Conservation (phyloP, 176 grass and related monocot species). For the Rhynchospora pubera region DNA sequence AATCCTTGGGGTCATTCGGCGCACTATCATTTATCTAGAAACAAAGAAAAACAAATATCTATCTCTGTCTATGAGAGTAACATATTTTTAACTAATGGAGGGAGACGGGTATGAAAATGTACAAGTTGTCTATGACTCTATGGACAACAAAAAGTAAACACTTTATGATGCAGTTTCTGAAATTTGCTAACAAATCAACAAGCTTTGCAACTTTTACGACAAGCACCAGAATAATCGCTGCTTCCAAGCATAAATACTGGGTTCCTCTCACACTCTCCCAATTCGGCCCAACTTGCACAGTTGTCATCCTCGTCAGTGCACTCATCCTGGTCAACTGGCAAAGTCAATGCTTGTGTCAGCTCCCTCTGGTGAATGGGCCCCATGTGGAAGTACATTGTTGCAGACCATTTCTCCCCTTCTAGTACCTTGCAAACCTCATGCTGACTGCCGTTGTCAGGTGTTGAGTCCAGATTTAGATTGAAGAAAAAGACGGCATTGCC, state of each 20-base stretch:
- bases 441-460: slow-evolving; percentile 36
- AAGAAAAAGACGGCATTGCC: slow-evolving; percentile 58
- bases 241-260: slow-evolving; percentile 67
- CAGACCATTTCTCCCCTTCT: slow-evolving; percentile 57
- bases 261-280: slow-evolving; percentile 75
- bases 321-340: slow-evolving; percentile 18
- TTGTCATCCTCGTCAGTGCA: slow-evolving; percentile 74
- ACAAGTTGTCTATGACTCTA: not conserved
- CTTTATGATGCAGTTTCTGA: not conserved
- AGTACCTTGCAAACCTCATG: slow-evolving; percentile 37
- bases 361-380: slow-evolving; percentile 21
- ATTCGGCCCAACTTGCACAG: slow-evolving; percentile 50
- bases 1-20: not conserved
- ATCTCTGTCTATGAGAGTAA: not conserved
- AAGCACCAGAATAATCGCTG: slow-evolving; percentile 76
- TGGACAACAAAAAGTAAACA: not conserved
- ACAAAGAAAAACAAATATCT: not conserved
- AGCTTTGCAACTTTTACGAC: slow-evolving; percentile 57
- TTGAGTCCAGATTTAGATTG: slow-evolving; percentile 56
- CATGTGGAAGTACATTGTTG: slow-evolving; percentile 43
- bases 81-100: not conserved
- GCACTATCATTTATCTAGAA: not conserved
- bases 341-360: slow-evolving; percentile 12
- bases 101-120: slow-evolving; percentile 2
- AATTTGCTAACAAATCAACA: slow-evolving; percentile 34